Evolutionary conservation across 345 rosid genomes (phyloP).

Genomic region (Citrus maxima): DNA sequence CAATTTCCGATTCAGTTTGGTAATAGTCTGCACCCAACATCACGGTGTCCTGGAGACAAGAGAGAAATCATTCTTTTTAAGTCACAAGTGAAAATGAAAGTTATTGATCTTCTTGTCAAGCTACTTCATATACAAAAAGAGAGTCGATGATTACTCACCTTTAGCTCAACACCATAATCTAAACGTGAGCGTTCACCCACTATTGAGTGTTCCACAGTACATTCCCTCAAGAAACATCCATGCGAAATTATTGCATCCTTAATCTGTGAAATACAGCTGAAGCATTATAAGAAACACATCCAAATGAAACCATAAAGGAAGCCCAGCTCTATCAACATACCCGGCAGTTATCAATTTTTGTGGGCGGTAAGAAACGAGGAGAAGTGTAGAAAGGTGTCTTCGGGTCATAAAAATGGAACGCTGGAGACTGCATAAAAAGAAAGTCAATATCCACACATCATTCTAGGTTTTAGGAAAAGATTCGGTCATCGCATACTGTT

Average conservation of each 20-base stretch:
- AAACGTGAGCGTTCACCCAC: conserved; percentile 90
- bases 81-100: neutral
- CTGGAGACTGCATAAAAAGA: conserved; percentile 51
- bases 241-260: conserved; percentile 83
- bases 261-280: conserved; percentile 42
- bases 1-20: conserved; percentile 92
- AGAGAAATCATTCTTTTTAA: neutral
- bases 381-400: conserved; percentile 89
- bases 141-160: conserved; percentile 35
- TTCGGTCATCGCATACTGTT: neutral
- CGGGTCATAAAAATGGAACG: conserved; percentile 86
- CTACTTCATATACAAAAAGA: neutral
- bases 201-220: conserved; percentile 67
- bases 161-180: conserved; percentile 81
- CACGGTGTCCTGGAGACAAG: conserved; percentile 57
- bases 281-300: conserved; percentile 15
- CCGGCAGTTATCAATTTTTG: conserved; percentile 78
- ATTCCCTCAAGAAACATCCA: conserved; percentile 93
- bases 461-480: neutral
- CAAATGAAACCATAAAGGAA: conserved; percentile 9
- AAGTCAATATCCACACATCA: neutral
- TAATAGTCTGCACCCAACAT: conserved; percentile 92
- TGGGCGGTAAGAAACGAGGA: conserved; percentile 86
- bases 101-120: neutral
- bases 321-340: conserved; percentile 32